Evolutionary conservation across 176 grass and related monocot species (phyloP).

Genomic region (Stipa capillata): DNA sequence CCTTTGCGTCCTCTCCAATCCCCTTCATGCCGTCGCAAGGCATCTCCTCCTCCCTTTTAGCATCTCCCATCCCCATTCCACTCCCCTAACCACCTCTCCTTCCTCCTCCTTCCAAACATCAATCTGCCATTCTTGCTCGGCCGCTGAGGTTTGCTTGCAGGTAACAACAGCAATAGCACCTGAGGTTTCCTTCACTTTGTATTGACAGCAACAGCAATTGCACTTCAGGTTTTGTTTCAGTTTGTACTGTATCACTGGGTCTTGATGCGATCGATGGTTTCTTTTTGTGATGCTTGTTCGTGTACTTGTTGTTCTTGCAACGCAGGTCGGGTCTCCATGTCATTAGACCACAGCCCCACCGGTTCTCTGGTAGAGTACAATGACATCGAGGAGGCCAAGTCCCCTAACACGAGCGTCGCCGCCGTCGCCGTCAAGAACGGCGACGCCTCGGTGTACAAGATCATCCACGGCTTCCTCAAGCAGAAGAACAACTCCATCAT

Average conservation of each 20-base stretch:
- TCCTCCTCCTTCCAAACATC: not conserved
- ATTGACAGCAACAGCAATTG: too few species aligned
- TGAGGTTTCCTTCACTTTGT: too few species aligned
- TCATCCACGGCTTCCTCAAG: constrained; percentile 66
- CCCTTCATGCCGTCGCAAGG: constrained; percentile 48
- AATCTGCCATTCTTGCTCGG: not conserved
- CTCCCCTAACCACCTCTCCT: not conserved
- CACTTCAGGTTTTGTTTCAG: too few species aligned
- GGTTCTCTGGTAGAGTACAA: constrained; percentile 25
- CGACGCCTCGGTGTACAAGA: constrained; percentile 52
- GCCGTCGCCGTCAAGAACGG: constrained; percentile 42
- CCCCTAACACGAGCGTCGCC: constrained; percentile 42
- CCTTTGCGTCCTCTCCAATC: constrained; percentile 44
- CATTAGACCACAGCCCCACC: constrained; percentile 43
- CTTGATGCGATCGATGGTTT: not conserved
- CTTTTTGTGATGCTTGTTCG: not conserved
- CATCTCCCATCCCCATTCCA: not conserved
- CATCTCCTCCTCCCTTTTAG: constrained; percentile 45
- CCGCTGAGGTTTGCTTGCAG: not conserved
- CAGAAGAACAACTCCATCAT: constrained; percentile 73
- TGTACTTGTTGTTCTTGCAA: not conserved
- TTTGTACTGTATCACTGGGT: too few species aligned
- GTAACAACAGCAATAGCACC: not conserved
- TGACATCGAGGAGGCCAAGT: constrained; percentile 66
- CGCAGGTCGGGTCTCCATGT: constrained; percentile 49